Evolutionary conservation across 2,329 filamentous ascomycete genomes (phyloP), one percentile per base, ranked within the genome.

Genomic region (Arthrobotrys pseudoclavata): DNA sequence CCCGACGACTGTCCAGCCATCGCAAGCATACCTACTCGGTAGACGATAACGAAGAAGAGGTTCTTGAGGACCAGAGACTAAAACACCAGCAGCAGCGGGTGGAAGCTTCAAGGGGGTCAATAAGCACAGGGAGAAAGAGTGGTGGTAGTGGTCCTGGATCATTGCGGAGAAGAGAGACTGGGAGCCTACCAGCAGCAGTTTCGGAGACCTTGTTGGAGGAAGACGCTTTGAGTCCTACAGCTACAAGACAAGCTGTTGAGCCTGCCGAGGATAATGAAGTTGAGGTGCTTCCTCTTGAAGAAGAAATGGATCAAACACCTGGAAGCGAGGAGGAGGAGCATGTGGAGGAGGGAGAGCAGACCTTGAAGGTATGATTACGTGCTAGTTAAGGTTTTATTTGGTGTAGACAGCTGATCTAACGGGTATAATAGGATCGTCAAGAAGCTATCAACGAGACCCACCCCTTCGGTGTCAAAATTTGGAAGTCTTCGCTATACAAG

Each of bases 361-460:
- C 74, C 26, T 53, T 71, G 52, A 77, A 77, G 53, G 62, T 75
- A 55, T n/a, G n/a, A n/a, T 3, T n/a, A 20, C 9, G 34, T 13
- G n/a, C 29, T 34, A n/a, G 13, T 7, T 42, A 15, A 34, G 9
- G 1, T 3, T 31, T 13, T 3, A 20, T 37, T 20, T 26, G 24
- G 12, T 50, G 31, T 6, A 34, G 12, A n/a, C 1, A n/a, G 1
- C 20, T n/a, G 1, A 52, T 52, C 24, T 66, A 60, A 66, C 10
- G 31, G 6, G 4, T 22, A 42, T 10, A 22, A 60, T 61, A 96
- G 84, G 96, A 99, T 84, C 90, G 96, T 69, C 96, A 99, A 84
- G 91, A 97, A 83, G 96, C 96, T 80, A 99, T 99, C 86, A 99
- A 99, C 85, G 91, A 97, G 84, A 99, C 96, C 0, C 96, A 99